These are phyloP conservation scores for Trichophyton benhamiae DNA, from an alignment of 2,329 filamentous ascomycete species.

Conservation along the genomic window DNA sequence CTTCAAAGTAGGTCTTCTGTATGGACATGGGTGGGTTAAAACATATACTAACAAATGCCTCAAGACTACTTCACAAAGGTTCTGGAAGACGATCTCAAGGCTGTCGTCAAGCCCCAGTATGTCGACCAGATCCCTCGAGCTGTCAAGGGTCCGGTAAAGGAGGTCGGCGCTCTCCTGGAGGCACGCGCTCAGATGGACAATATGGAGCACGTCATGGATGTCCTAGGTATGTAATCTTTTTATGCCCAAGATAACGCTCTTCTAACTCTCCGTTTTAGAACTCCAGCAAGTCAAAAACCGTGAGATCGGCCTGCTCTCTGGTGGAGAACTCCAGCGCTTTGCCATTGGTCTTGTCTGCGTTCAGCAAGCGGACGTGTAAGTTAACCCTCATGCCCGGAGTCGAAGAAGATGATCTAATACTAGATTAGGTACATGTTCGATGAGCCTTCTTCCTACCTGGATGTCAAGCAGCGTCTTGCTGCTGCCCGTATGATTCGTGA, in stretches of 20 bases:
- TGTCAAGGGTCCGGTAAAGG: constrained; percentile 68
- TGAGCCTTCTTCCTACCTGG: constrained; percentile 95
- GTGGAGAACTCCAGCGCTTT: constrained; percentile 96
- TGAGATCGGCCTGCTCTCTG: constrained; percentile 79
- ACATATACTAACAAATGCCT: constrained; percentile 14
- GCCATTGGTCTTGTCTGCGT: constrained; percentile 93
- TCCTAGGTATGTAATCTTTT: constrained; percentile 43
- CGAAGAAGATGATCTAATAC: background rate
- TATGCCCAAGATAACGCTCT: background rate
- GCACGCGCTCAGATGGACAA: constrained; percentile 66
- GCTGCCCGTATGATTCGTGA: constrained; percentile 88
- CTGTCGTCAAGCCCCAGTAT: constrained; percentile 97
- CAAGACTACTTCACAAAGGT: constrained; percentile 97
- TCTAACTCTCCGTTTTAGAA: constrained; percentile 39
- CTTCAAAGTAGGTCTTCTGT: constrained; percentile 61
- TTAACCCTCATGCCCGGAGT: constrained; percentile 6
- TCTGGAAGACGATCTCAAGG: constrained; percentile 91
- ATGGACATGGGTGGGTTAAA: constrained; percentile 8
- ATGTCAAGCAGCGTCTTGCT: constrained; percentile 96
- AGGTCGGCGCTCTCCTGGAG: constrained; percentile 66
- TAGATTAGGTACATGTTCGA: constrained; percentile 85
- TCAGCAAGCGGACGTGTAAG: constrained; percentile 79
- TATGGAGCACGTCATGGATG: constrained; percentile 66
- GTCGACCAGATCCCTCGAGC: constrained; percentile 96
- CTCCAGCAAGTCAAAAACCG: constrained; percentile 81